Evolutionary conservation across 1,284 basidiomycete genomes (phyloP), one percentile per base, ranked within the genome.

Genomic region (Naganishia albida): DNA sequence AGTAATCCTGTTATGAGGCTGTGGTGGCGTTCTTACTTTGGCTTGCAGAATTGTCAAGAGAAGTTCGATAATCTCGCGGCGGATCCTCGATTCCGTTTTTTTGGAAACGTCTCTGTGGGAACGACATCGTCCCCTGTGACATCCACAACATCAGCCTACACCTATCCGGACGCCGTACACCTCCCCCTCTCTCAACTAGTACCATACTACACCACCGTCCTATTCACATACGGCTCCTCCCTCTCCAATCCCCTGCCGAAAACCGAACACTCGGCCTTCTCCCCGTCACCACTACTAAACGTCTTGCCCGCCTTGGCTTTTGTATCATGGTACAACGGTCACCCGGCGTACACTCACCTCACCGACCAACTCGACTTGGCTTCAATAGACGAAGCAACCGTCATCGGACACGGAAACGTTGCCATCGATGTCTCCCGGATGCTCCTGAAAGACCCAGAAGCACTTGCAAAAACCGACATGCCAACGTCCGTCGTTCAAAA

Each of bases 261-360:
- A 7, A 60, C 57, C n/a, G 20, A 48, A 40, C 57, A 60, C 39
- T 49, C 87, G 85, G 76, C 83, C 81, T 30, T 82, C 79, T 39
- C 80, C 86, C 6, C 83, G 79, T 13, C 84, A 79, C 2, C 86
- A 82, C 72, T 84, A 3, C n/a, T 55, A 0, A 76, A 85, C 68
- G 90, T 90, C 68, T 78, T 88, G 1, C 86, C 92, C 1, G 93
- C 94, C 0, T 83, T 97, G 3, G 87, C 87, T 0, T 81, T 99
- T 60, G 95, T 99, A 2, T 90, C 94, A 72, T 99, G 95, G 95
- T 99, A 99, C 81, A 99, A 96, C 42, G 88, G 86, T 48, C 93
- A 99, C 77, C 94, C 94, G 1, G 82, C 82, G 42, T 79, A 78
- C 28, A 70, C 73, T 1, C 84, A 79, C 26, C 72, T 85, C 15